phyloP scores from a whole-genome alignment of 495 filamentous ascomycete species.

The Lasiosphaeriaceae sp. region DNA sequence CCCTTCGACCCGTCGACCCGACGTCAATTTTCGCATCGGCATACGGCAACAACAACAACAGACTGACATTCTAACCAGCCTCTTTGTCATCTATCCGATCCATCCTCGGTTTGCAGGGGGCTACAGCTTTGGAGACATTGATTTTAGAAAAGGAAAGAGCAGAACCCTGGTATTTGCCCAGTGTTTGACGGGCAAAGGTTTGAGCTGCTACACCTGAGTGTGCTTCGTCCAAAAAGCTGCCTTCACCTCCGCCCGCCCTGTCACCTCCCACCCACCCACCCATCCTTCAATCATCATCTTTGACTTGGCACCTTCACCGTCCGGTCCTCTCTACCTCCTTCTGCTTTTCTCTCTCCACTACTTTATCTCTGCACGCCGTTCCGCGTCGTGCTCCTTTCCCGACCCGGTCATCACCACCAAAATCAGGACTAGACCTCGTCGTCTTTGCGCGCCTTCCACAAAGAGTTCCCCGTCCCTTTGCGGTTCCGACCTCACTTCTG shows the following conservation, averaged over 20 bases:
- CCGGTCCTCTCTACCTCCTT: slow-evolving; percentile 12
- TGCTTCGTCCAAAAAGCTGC: slow-evolving; percentile 20
- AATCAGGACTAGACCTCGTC: slow-evolving; percentile 18
- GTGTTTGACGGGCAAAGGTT: slow-evolving; percentile 34
- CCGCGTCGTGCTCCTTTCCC: slow-evolving; percentile 4
- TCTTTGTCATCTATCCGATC: not conserved
- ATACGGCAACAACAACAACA: not conserved
- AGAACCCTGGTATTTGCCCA: slow-evolving; percentile 17
- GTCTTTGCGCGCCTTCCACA: slow-evolving; percentile 15
- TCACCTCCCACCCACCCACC: slow-evolving; percentile 8
- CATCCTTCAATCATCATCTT: slow-evolving; percentile 2
- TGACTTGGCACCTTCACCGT: slow-evolving; percentile 8
- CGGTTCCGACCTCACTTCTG: slow-evolving; percentile 10
- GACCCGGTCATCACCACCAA: slow-evolving; percentile 14
- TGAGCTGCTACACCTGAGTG: slow-evolving; percentile 27
- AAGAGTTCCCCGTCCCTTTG: slow-evolving; percentile 16
- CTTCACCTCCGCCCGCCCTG: slow-evolving; percentile 17
- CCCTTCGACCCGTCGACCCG: not conserved
- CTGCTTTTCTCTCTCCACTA: slow-evolving; percentile 6
- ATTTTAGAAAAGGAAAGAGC: not conserved
- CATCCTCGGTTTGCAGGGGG: not conserved
- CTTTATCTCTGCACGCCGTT: slow-evolving; percentile 2
- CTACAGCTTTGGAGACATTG: not conserved
- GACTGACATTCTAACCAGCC: not conserved
- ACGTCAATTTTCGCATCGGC: not conserved